Evolutionary conservation across 331 rosid species (phyloP), one percentile per base, ranked within the genome.

Genomic region (Prunus yedoensis): DNA sequence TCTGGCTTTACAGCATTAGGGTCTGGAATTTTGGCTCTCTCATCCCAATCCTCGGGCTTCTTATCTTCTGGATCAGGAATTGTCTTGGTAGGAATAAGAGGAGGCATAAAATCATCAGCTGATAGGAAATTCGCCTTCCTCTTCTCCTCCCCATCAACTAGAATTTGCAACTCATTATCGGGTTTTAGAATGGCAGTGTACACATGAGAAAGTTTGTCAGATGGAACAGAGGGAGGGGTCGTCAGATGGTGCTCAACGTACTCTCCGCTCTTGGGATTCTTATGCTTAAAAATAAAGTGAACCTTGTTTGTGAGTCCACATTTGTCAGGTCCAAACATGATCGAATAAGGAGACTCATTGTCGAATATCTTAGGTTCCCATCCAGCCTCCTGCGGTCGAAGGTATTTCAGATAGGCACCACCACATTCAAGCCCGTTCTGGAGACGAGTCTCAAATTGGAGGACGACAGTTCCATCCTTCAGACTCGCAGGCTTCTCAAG

Each of bases 21-120:
- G 74, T 95, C 99, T 5, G 97, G 93, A 80, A 95, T 95, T 77
- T 92, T 92, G 5, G 85, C 94, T 62, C 96, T 83, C 86, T 95
- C 99, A 58, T 95, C 99, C 99, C 99, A 95, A 76, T 95, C 99
- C 87, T 89, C 96, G 12, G 99, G 99, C 75, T 92, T 94, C 80
- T 83, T 88, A 81, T 94, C 99, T 21, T 90, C 92, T 21, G 99
- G 93, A 73, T 94, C 99, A 10, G 99, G 86, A 67, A 94, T 92
- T 35, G 92, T 92, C 87, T 92, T 85, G 78, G 90, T 68, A 62
- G 99, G 97, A 81, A 94, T 89, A 16, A 94, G 87, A 5, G 97
- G 70, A 65, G 99, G 99, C 83, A 89, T 91, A 21, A 94, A 94
- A 84, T 94, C 97, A 9, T 94, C 99, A 9, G 90, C 66, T 1